Percentiles rank a stretch among this genome's conserved stretches.
Conservation (phyloP, 1,139 yeast genomes). For the Yamadazyma epiphylla region DNA sequence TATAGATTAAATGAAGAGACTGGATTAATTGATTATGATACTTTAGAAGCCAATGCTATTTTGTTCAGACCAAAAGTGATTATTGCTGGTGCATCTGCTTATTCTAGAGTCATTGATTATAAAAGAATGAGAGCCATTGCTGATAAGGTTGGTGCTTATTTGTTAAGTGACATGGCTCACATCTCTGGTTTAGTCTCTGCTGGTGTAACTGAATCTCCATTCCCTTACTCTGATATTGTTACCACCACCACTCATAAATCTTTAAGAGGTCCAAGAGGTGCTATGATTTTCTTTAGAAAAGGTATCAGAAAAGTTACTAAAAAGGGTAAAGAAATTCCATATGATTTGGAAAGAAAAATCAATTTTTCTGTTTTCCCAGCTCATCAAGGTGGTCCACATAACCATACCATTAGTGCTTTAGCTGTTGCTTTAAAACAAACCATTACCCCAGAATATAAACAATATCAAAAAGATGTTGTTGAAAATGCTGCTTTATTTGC, state of each 20-base stretch:
- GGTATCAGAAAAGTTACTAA: constrained; percentile 83
- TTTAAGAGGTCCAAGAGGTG: constrained; percentile 98
- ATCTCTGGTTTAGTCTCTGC: constrained; percentile 94
- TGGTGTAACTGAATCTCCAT: constrained; percentile 88
- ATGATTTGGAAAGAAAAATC: constrained; percentile 85
- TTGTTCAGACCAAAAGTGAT: constrained; percentile 91
- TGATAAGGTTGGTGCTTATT: constrained; percentile 88
- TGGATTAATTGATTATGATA: constrained; percentile 89
- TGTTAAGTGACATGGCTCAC: constrained; percentile 94
- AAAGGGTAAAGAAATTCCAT: constrained; percentile 82
- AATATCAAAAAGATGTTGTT: constrained; percentile 80
- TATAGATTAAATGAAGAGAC: constrained; percentile 82
- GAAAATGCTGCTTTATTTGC: constrained; percentile 79
- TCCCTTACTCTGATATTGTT: constrained; percentile 91
- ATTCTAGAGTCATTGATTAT: constrained; percentile 88
- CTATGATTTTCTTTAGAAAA: constrained; percentile 95
- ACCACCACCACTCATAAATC: constrained; percentile 98
- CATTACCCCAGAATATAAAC: constrained; percentile 75
- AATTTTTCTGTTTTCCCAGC: constrained; percentile 98
- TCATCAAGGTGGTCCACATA: constrained; percentile 99
- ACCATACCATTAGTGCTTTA: constrained; percentile 93
- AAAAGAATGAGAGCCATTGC: constrained; percentile 85
- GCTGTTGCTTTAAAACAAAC: constrained; percentile 95
- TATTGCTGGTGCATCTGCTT: constrained; percentile 96
- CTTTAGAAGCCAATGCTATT: constrained; percentile 75